Evolutionary conservation across 257 asterid species (phyloP).

Genomic region (Ilex asprella): DNA sequence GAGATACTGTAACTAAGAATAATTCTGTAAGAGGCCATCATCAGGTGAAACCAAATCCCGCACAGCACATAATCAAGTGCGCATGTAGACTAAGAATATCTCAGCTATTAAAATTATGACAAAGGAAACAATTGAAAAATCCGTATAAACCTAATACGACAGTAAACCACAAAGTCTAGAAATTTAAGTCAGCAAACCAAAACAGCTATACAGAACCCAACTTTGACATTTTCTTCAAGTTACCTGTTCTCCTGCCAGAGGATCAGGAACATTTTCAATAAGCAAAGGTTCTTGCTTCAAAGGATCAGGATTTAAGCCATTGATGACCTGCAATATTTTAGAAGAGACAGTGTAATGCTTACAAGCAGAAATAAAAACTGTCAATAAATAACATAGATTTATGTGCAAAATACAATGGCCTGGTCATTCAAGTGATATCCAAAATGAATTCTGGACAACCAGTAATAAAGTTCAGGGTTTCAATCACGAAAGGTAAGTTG

Average conservation of each 20-base stretch:
- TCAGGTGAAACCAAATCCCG: no score
- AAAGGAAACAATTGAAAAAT: background rate
- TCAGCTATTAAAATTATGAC: background rate
- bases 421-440: no score
- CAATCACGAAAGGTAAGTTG: no score
- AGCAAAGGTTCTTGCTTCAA: constrained; percentile 78
- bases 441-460: no score
- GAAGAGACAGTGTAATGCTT: constrained; percentile 3
- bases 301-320: constrained; percentile 75
- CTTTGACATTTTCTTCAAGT: background rate
- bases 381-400: background rate
- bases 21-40: constrained; percentile 8
- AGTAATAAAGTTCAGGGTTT: no score
- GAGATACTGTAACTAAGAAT: background rate
- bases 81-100: no score
- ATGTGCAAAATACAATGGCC: background rate
- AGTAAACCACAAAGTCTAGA: constrained; percentile 1
- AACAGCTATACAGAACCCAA: background rate
- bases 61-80: no score
- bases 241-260: constrained; percentile 98
- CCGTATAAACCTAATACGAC: background rate
- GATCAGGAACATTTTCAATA: constrained; percentile 75
- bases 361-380: constrained; percentile 11
- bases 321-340: constrained; percentile 51
- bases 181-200: constrained; percentile 5